A percentile compares a stretch with the other conserved stretches of the same genome.
Evolutionary conservation across 257 asterid species (phyloP).

Genomic region (Nicotiana obtusifolia): DNA sequence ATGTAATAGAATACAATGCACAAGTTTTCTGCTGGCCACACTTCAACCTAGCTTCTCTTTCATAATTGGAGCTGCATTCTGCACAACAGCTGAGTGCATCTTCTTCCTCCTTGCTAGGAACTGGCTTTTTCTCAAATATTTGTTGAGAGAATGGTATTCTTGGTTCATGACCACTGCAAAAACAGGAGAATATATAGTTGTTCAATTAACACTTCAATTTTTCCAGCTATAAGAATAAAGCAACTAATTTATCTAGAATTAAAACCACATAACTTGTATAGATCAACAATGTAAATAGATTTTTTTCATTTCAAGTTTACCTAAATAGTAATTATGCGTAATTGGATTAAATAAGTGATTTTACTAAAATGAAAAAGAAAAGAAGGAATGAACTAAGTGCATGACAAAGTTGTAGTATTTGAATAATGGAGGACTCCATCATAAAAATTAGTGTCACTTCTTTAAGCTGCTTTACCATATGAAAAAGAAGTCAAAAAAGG

Average conservation of each 20-base stretch:
- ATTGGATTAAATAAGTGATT: neutral
- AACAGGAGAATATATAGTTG: neutral
- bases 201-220: neutral
- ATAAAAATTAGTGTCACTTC: neutral
- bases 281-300: too few relatives aligned
- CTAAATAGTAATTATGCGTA: too few relatives aligned
- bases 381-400: neutral
- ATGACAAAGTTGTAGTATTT: neutral
- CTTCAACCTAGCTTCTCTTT: slow-evolving; percentile 47
- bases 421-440: neutral
- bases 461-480: neutral
- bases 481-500: slow-evolving; percentile 11
- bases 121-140: slow-evolving; percentile 33
- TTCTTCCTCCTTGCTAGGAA: slow-evolving; percentile 34
- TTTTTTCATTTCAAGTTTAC: too few relatives aligned
- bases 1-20: slow-evolving; percentile 8
- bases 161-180: slow-evolving; percentile 47
- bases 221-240: too few relatives aligned
- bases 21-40: slow-evolving; percentile 26
- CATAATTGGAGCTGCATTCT: slow-evolving; percentile 65
- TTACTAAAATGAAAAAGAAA: neutral
- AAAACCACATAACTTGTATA: too few relatives aligned
- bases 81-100: slow-evolving; percentile 54
- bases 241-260: too few relatives aligned
- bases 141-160: slow-evolving; percentile 33